A percentile compares a stretch with the other conserved stretches of the same genome.
These are phyloP conservation scores for Millerozyma acaciae DNA, from an alignment of 805 yeast species.

Conservation along the genomic window DNA sequence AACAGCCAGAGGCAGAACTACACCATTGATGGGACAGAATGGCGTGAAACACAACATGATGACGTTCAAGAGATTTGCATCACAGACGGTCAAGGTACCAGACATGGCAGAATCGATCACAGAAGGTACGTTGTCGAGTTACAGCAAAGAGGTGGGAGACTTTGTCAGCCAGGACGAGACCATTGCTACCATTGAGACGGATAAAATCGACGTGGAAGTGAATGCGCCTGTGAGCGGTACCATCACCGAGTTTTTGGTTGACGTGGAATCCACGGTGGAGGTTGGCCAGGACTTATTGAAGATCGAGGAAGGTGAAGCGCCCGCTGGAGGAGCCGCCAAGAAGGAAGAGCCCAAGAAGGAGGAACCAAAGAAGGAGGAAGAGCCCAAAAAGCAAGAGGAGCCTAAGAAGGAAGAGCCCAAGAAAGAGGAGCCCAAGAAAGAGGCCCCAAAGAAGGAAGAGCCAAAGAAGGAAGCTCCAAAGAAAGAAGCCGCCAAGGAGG, in stretches of 20 bases:
- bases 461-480: constrained; percentile 22
- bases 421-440: constrained; percentile 26
- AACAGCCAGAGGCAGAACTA: constrained; percentile 6
- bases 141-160: constrained; percentile 77
- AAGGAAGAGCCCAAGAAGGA: constrained; percentile 22
- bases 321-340: constrained; percentile 52
- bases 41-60: constrained; percentile 9
- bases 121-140: constrained; percentile 83
- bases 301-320: constrained; percentile 76
- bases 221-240: constrained; percentile 93
- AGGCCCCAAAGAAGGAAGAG: constrained; percentile 22
- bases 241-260: constrained; percentile 74
- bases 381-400: constrained; percentile 23
- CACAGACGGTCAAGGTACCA: constrained; percentile 76
- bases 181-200: constrained; percentile 96
- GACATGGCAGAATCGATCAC: constrained; percentile 98
- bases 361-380: constrained; percentile 22
- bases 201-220: constrained; percentile 95
- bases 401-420: constrained; percentile 25
- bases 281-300: constrained; percentile 91
- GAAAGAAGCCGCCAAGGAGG: constrained; percentile 26
- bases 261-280: constrained; percentile 87
- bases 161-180: constrained; percentile 82
- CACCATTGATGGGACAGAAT: constrained; percentile 4
- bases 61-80: constrained; percentile 34